Conservation (phyloP, 257 asterid species). For the Gentiana dahurica region DNA sequence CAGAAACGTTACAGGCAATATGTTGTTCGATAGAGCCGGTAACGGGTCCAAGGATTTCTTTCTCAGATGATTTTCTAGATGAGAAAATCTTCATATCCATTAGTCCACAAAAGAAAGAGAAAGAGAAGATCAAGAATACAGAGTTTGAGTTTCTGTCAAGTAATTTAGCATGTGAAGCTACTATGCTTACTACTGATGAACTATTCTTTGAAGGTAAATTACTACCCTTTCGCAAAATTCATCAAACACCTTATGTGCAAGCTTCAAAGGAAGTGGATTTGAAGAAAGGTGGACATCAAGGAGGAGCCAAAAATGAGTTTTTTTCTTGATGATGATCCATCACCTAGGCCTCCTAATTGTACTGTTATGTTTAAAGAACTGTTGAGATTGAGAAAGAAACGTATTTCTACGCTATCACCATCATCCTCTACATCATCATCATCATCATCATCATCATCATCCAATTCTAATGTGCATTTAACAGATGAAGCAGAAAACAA, state of each 20-base stretch:
- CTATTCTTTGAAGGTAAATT: conserved; percentile 61
- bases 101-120: conserved; percentile 37
- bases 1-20: conserved; percentile 22
- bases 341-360: conserved; percentile 90
- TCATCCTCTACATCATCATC: conserved; percentile 43
- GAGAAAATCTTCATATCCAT: conserved; percentile 66
- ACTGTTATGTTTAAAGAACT: conserved; percentile 82
- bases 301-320: conserved; percentile 41
- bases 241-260: conserved; percentile 21
- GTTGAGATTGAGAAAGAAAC: conserved; percentile 50
- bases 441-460: conserved; percentile 33
- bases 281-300: conserved; percentile 11
- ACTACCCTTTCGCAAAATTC: conserved; percentile 45
- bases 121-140: conserved; percentile 8
- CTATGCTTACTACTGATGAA: conserved; percentile 72
- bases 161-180: conserved; percentile 11
- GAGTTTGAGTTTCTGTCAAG: conserved; percentile 74
- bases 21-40: conserved; percentile 19
- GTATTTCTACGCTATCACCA: conserved; percentile 35
- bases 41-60: conserved; percentile 54
- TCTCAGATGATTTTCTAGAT: conserved; percentile 81
- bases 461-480: conserved; percentile 13
- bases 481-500: conserved; percentile 26
- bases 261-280: conserved; percentile 5
- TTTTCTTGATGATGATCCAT: conserved; percentile 86